Evolutionary conservation across 306 rosid species (phyloP).

Genomic region (Prunus mongolica): DNA sequence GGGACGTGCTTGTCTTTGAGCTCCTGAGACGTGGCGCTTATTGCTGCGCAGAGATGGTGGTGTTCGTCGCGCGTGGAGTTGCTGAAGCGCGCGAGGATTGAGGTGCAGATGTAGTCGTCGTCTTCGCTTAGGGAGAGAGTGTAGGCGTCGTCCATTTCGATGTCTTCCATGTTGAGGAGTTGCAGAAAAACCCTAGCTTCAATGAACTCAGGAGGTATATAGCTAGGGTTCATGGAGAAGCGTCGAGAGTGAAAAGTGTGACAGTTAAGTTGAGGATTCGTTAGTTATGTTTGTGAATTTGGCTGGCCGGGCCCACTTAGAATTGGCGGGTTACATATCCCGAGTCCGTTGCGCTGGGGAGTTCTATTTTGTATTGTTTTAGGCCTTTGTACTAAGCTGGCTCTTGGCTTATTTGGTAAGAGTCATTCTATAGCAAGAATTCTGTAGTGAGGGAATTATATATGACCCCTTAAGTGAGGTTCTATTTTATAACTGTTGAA

Average conservation of each 20-base stretch:
- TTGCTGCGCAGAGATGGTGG: conserved; percentile 61
- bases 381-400: too few species aligned
- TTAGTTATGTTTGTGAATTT: too few species aligned
- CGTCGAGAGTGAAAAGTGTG: not conserved
- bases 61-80: conserved; percentile 53
- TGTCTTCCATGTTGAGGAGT: conserved; percentile 40
- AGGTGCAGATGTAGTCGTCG: conserved; percentile 45
- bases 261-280: too few species aligned
- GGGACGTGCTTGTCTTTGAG: conserved; percentile 60
- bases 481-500: too few species aligned
- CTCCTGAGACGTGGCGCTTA: conserved; percentile 84
- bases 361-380: too few species aligned
- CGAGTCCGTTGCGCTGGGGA: too few species aligned
- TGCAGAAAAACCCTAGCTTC: conserved; percentile 40
- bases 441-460: too few species aligned
- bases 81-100: conserved; percentile 55
- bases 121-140: not conserved
- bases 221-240: conserved; percentile 25
- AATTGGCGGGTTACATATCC: too few species aligned
- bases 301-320: too few species aligned
- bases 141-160: conserved; percentile 40
- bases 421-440: too few species aligned
- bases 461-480: too few species aligned
- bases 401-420: too few species aligned
- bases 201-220: not conserved